phyloP scores from a whole-genome alignment of 441 rosid genomes.

The Mallotus japonicus region DNA sequence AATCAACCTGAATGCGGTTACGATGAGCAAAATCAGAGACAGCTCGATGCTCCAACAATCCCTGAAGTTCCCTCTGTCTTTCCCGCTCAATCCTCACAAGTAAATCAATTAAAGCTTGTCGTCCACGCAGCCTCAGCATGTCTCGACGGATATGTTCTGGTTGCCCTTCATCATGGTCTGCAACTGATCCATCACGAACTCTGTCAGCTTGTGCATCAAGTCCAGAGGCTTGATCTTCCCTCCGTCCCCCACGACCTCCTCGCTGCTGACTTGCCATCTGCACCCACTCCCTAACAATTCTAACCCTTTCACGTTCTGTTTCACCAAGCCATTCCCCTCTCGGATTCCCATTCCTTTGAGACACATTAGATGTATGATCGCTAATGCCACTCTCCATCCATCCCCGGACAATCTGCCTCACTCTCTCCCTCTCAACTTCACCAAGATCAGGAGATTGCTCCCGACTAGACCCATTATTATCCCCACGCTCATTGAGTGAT shows the following conservation, averaged over 20 bases:
- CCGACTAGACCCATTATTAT: constrained; percentile 61
- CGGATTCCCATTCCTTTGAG: constrained; percentile 55
- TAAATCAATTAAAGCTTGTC: constrained; percentile 85
- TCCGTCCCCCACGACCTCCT: constrained; percentile 54
- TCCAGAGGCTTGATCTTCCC: constrained; percentile 56
- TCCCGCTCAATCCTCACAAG: constrained; percentile 87
- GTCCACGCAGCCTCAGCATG: constrained; percentile 79
- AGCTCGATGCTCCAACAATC: constrained; percentile 84
- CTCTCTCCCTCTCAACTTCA: constrained; percentile 91
- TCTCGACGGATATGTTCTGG: constrained; percentile 71
- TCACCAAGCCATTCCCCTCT: constrained; percentile 96
- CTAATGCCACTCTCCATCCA: constrained; percentile 88
- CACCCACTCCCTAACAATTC: constrained; percentile 89
- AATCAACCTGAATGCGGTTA: constrained; percentile 76
- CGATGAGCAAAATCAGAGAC: constrained; percentile 97
- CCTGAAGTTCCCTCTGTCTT: constrained; percentile 86
- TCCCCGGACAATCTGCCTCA: constrained; percentile 86
- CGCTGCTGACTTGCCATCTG: constrained; percentile 87
- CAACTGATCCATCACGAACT: constrained; percentile 51
- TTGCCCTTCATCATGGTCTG: constrained; percentile 64
- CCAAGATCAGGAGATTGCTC: constrained; percentile 95
- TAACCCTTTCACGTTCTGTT: constrained; percentile 95
- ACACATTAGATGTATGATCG: constrained; percentile 57
- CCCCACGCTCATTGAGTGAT: constrained; percentile 43
- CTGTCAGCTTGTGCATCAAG: constrained; percentile 48